Conservation (phyloP, 306 rosid species). For the Ormosia emarginata region DNA sequence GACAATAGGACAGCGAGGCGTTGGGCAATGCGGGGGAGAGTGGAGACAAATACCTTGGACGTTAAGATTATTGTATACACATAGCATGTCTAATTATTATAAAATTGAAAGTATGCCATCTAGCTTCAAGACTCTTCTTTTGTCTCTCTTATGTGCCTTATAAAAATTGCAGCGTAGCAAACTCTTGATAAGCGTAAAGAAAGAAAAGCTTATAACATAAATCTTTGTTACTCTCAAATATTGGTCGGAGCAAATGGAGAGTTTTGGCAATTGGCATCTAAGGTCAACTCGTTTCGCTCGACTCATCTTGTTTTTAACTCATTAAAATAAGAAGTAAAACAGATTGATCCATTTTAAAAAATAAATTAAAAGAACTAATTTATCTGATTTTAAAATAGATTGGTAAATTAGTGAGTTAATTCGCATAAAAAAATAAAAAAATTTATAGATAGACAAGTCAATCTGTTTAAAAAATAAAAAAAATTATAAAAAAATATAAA, state of each 20-base stretch:
- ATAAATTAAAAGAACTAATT: too few relatives aligned
- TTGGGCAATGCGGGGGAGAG: background rate
- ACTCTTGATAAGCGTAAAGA: background rate
- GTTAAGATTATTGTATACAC: background rate
- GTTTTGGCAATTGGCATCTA: background rate
- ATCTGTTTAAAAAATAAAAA: too few relatives aligned
- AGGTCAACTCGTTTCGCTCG: too few relatives aligned
- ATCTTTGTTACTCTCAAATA: background rate
- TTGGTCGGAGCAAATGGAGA: background rate
- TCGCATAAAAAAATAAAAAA: too few relatives aligned
- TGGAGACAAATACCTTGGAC: background rate
- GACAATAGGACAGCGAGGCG: background rate
- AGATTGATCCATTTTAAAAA: too few relatives aligned
- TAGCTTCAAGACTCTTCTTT: conserved; percentile 1
- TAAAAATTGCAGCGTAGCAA: background rate
- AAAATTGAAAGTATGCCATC: background rate
- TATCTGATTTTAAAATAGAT: too few relatives aligned
- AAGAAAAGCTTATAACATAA: background rate
- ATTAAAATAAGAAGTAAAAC: too few relatives aligned
- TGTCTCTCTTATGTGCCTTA: background rate
- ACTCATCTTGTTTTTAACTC: too few relatives aligned
- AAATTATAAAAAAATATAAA: too few relatives aligned
- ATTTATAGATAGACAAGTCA: too few relatives aligned
- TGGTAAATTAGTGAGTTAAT: too few relatives aligned
- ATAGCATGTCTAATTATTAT: background rate